These are phyloP conservation scores for Fusarium sp. DNA, from an alignment of 2,329 filamentous ascomycete species.

Conservation along the genomic window DNA sequence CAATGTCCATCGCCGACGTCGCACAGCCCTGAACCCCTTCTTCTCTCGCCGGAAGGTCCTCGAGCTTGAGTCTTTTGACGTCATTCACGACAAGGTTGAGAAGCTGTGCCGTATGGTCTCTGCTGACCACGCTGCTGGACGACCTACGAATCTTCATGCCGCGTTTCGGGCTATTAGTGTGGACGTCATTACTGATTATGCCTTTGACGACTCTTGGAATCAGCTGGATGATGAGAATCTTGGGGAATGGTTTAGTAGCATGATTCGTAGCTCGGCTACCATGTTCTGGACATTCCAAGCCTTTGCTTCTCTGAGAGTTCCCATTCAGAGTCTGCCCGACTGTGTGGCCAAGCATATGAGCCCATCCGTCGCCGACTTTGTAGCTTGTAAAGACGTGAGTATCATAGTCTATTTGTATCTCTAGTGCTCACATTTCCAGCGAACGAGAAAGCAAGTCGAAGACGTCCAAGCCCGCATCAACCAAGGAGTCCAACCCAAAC, in stretches of 20 bases:
- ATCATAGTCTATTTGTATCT: fast-evolving
- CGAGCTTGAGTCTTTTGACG: conserved; percentile 47
- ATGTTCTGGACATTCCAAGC: conserved; percentile 24
- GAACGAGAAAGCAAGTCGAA: conserved; percentile 10
- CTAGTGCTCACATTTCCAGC: not conserved
- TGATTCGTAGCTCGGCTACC: conserved; percentile 10
- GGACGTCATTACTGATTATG: conserved; percentile 33
- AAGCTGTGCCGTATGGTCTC: conserved; percentile 40
- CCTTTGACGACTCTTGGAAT: conserved; percentile 32
- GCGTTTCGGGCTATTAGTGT: conserved; percentile 28
- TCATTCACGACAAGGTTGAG: conserved; percentile 49
- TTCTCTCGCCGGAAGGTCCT: conserved; percentile 56
- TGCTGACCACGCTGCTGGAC: not conserved
- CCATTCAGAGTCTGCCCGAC: conserved; percentile 11
- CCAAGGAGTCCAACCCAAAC: conserved; percentile 7
- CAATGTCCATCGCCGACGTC: conserved; percentile 55
- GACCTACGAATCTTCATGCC: conserved; percentile 19
- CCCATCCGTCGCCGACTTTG: conserved; percentile 15
- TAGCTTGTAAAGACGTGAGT: conserved; percentile 1
- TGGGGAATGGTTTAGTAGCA: conserved; percentile 24
- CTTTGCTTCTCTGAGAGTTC: conserved; percentile 3
- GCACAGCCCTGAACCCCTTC: conserved; percentile 55
- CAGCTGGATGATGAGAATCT: conserved; percentile 24
- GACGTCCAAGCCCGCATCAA: conserved; percentile 13
- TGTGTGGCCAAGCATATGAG: conserved; percentile 5